Conservation (phyloP, 2,329 filamentous ascomycete species). For the Pyrenophora graminea region DNA sequence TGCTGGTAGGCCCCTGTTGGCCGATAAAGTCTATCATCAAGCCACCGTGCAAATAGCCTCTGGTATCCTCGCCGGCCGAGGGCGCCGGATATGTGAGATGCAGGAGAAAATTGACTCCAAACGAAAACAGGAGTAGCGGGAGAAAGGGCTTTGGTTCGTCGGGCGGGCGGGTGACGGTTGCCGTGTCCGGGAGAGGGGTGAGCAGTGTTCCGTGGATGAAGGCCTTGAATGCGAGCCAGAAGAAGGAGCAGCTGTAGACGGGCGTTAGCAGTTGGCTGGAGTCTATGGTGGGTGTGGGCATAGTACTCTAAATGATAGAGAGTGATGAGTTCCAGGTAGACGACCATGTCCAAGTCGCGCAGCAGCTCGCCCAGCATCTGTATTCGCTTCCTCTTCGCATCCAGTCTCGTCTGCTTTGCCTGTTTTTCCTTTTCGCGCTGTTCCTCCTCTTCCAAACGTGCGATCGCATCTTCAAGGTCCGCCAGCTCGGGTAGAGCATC, state of each 20-base stretch:
- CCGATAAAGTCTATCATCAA: slow-evolving; percentile 68
- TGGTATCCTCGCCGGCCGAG: slow-evolving; percentile 52
- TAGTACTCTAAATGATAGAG: slow-evolving; percentile 68
- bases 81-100: slow-evolving; percentile 52
- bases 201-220: slow-evolving; percentile 62
- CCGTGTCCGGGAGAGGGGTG: slow-evolving; percentile 60
- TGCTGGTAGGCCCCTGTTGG: slow-evolving; percentile 61
- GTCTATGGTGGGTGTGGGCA: not conserved
- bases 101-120: slow-evolving; percentile 60
- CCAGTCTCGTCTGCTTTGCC: slow-evolving; percentile 33
- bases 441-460: slow-evolving; percentile 24
- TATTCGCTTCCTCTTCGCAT: slow-evolving; percentile 44
- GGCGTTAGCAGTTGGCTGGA: slow-evolving; percentile 2
- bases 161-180: slow-evolving; percentile 50
- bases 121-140: slow-evolving; percentile 58
- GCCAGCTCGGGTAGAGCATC: slow-evolving; percentile 17
- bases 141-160: slow-evolving; percentile 58
- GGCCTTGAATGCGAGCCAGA: slow-evolving; percentile 60
- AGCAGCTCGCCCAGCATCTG: slow-evolving; percentile 59
- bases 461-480: slow-evolving; percentile 19
- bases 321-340: slow-evolving; percentile 64
- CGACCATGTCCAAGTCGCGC: slow-evolving; percentile 61
- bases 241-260: slow-evolving; percentile 58
- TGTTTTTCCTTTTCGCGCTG: slow-evolving; percentile 24
- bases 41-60: slow-evolving; percentile 64